phyloP scores from a whole-genome alignment of 805 yeast genomes.

The Sungouiozyma intestinalis region DNA sequence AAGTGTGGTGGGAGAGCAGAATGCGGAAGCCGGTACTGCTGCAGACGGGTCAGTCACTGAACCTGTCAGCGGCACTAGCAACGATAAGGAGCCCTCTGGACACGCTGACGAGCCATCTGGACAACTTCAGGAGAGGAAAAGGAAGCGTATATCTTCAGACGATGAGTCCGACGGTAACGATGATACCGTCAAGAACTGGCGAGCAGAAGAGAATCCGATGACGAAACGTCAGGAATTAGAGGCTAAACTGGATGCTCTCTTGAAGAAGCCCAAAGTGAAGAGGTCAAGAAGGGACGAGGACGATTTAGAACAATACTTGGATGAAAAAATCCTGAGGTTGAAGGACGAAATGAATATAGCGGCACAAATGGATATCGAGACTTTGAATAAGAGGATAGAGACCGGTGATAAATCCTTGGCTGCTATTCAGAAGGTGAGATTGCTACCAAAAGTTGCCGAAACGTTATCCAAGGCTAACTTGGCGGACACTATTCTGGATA shows the following conservation, averaged over 20 bases:
- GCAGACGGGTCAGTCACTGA: background rate
- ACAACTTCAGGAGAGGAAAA: conserved; percentile 13
- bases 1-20: background rate
- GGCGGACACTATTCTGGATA: conserved; percentile 88
- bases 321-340: conserved; percentile 71
- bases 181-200: conserved; percentile 4
- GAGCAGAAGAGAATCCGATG: conserved; percentile 13
- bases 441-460: conserved; percentile 69
- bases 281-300: conserved; percentile 74
- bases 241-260: conserved; percentile 65
- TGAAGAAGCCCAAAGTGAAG: conserved; percentile 53
- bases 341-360: conserved; percentile 86
- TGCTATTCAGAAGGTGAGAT: conserved; percentile 56
- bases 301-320: conserved; percentile 91
- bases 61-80: too few relatives aligned
- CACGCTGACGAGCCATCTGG: background rate
- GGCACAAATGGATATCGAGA: conserved; percentile 62
- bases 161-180: conserved; percentile 10
- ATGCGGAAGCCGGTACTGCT: background rate
- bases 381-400: conserved; percentile 35
- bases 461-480: conserved; percentile 71
- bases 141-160: conserved; percentile 21
- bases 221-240: conserved; percentile 70
- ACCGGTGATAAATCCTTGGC: conserved; percentile 27
- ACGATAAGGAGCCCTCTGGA: too few relatives aligned